Evolutionary conservation across 1,284 basidiomycete genomes (phyloP).

Genomic region (Trichosporon ovoides): DNA sequence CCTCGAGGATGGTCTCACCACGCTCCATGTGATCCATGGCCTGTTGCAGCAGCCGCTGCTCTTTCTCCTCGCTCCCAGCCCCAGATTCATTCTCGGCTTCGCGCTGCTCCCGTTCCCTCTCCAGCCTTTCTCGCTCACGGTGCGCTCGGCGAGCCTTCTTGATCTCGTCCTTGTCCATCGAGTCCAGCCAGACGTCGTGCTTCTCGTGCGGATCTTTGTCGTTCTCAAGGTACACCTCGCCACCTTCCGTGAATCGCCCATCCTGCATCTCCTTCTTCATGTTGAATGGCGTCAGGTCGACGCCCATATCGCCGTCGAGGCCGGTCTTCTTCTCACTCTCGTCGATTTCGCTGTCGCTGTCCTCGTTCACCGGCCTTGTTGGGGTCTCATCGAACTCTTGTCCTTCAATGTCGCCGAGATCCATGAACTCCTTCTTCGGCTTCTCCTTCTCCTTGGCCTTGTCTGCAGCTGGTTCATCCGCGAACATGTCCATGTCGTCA

Average conservation of each 20-base stretch:
- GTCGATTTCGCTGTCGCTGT: slow-evolving; percentile 25
- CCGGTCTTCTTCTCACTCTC: slow-evolving; percentile 21
- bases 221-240: slow-evolving; percentile 70
- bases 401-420: slow-evolving; percentile 89
- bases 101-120: slow-evolving; percentile 63
- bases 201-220: slow-evolving; percentile 78
- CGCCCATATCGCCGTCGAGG: slow-evolving; percentile 70
- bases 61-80: slow-evolving; percentile 52
- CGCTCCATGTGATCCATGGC: slow-evolving; percentile 70
- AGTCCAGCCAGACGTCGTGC: slow-evolving; percentile 94
- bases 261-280: slow-evolving; percentile 99
- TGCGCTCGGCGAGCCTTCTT: slow-evolving; percentile 72
- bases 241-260: slow-evolving; percentile 92
- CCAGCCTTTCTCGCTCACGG: slow-evolving; percentile 59
- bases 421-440: slow-evolving; percentile 67
- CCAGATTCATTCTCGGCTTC: slow-evolving; percentile 55
- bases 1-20: slow-evolving; percentile 85
- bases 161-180: slow-evolving; percentile 77
- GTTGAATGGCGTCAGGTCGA: slow-evolving; percentile 89
- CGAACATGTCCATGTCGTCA: slow-evolving; percentile 75
- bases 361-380: slow-evolving; percentile 65
- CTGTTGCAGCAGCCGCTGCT: slow-evolving; percentile 62
- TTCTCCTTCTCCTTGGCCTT: slow-evolving; percentile 24
- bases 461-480: slow-evolving; percentile 35
- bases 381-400: slow-evolving; percentile 65